Evolutionary conservation across 2,329 filamentous ascomycete genomes (phyloP).

Genomic region (Botrytis porri): DNA sequence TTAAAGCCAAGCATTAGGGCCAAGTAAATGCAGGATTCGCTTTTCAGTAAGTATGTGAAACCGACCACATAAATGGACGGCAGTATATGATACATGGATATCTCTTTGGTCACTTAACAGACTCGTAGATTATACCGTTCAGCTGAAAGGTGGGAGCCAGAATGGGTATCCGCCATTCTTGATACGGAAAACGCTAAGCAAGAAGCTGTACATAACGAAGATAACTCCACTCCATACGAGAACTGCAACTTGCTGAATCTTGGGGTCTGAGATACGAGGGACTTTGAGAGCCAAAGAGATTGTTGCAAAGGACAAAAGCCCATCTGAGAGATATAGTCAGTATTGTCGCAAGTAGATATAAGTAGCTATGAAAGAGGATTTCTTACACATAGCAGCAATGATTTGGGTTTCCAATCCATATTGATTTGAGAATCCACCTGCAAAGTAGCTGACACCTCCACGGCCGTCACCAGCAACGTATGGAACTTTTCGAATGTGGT

Average conservation of each 20-base stretch:
- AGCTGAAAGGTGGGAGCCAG: conserved; percentile 77
- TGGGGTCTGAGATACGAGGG: conserved; percentile 77
- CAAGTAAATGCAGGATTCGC: not conserved
- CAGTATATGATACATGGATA: conserved; percentile 16
- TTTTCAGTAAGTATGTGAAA: conserved; percentile 19
- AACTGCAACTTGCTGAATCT: conserved; percentile 76
- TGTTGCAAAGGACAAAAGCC: conserved; percentile 79
- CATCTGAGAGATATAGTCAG: conserved; percentile 49
- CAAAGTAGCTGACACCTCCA: conserved; percentile 87
- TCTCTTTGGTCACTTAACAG: not conserved
- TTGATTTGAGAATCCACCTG: conserved; percentile 88
- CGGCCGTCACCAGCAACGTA: conserved; percentile 83
- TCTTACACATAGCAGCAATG: conserved; percentile 85
- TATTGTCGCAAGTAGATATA: not conserved
- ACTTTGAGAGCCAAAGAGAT: conserved; percentile 92
- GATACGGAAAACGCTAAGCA: conserved; percentile 87
- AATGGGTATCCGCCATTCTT: conserved; percentile 98
- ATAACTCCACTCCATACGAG: conserved; percentile 75
- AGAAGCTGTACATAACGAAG: conserved; percentile 85
- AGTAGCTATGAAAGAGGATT: conserved; percentile 29
- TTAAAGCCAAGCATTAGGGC: not conserved
- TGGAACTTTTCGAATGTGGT: conserved; percentile 93
- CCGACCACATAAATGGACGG: not conserved
- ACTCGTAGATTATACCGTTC: not conserved
- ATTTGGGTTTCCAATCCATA: conserved; percentile 95